Conservation (phyloP, 2,329 filamentous ascomycete genomes). For the Metarhizium album region DNA sequence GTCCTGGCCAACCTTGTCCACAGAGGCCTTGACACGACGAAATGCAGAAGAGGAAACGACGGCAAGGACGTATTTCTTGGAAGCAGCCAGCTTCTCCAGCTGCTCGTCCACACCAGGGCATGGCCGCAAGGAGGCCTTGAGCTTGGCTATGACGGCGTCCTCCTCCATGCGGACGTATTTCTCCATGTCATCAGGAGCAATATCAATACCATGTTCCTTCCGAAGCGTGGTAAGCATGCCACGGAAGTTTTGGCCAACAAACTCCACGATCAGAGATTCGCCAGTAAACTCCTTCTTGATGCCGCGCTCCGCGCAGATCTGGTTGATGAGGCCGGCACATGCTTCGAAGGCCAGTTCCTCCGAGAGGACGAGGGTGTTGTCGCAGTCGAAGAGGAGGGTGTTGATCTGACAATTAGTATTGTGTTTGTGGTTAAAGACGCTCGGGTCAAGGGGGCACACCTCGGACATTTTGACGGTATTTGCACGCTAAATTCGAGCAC, state of each 20-base stretch:
- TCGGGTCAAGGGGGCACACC: background rate
- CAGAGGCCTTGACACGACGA: slow-evolving; percentile 63
- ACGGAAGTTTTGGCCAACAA: slow-evolving; percentile 90
- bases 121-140: slow-evolving; percentile 55
- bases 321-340: slow-evolving; percentile 80
- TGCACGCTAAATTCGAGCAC: background rate
- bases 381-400: slow-evolving; percentile 63
- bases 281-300: slow-evolving; percentile 63
- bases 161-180: slow-evolving; percentile 67
- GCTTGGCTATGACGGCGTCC: slow-evolving; percentile 72
- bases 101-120: slow-evolving; percentile 59
- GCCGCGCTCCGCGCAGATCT: slow-evolving; percentile 60
- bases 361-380: slow-evolving; percentile 90
- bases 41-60: slow-evolving; percentile 76
- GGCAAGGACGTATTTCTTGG: slow-evolving; percentile 58
- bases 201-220: slow-evolving; percentile 61
- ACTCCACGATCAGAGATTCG: slow-evolving; percentile 68
- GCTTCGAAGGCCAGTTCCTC: slow-evolving; percentile 87
- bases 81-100: slow-evolving; percentile 51
- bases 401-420: slow-evolving; percentile 36
- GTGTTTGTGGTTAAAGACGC: background rate
- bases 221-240: slow-evolving; percentile 76
- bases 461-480: slow-evolving; percentile 4
- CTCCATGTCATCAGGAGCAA: slow-evolving; percentile 59
- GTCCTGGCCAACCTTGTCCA: slow-evolving; percentile 69